Conservation (phyloP, 2,329 filamentous ascomycete species). For the Lachnum nothofagi region DNA sequence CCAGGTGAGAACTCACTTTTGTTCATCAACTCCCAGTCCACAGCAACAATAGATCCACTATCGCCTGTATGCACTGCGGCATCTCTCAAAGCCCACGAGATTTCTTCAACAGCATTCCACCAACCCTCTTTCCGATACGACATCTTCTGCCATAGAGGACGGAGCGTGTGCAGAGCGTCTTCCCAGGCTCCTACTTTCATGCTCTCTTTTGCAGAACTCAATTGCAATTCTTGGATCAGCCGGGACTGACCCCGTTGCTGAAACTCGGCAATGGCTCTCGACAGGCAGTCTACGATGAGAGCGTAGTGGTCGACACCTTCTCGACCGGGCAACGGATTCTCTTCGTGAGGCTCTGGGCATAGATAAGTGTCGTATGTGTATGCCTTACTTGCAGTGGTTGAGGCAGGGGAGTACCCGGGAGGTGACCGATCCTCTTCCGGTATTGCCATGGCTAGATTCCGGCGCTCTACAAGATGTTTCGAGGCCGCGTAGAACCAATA, state of each 20-base stretch:
- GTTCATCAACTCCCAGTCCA: constrained; percentile 62
- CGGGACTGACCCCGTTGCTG: constrained; percentile 49
- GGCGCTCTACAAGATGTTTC: constrained; percentile 50
- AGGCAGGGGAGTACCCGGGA: constrained; percentile 45
- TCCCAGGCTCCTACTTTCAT: constrained; percentile 48
- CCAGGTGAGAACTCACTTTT: constrained; percentile 40
- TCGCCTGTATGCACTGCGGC: constrained; percentile 50
- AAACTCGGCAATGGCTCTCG: constrained; percentile 50
- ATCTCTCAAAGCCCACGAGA: constrained; percentile 56
- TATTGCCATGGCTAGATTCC: constrained; percentile 50
- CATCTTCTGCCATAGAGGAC: constrained; percentile 53
- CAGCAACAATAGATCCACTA: constrained; percentile 52
- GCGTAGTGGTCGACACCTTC: constrained; percentile 50
- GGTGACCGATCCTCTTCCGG: constrained; percentile 54
- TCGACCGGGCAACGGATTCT: constrained; percentile 47
- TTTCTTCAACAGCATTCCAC: constrained; percentile 54
- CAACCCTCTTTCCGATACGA: constrained; percentile 55
- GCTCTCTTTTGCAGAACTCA: constrained; percentile 55
- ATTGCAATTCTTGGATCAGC: constrained; percentile 47
- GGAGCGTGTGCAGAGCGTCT: constrained; percentile 49
- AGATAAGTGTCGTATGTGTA: constrained; percentile 63
- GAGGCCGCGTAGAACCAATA: constrained; percentile 63
- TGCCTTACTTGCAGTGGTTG: constrained; percentile 44
- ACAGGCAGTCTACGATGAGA: constrained; percentile 50
- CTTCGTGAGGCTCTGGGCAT: constrained; percentile 58